A percentile compares a stretch with the other conserved stretches of the same genome.
phyloP scores from a whole-genome alignment of 805 yeast species.

The Cyberlindnera meyerae region DNA sequence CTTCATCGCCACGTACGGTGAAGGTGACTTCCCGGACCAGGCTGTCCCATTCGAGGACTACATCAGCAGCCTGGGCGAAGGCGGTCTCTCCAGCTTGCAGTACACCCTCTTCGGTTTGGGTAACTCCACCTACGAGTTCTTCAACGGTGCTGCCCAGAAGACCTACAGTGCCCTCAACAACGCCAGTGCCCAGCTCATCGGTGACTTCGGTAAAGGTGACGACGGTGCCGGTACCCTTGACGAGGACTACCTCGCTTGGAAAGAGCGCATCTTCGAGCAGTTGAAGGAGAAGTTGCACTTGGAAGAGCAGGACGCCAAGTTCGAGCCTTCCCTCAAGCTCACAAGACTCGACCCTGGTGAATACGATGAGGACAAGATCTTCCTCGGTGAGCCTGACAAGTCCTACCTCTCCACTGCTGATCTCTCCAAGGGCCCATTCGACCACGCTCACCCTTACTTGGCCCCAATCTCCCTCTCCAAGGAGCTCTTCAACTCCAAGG shows the following conservation, averaged over 20 bases:
- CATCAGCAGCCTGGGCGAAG: conserved; percentile 51
- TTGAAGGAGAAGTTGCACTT: conserved; percentile 60
- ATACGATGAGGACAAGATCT: conserved; percentile 41
- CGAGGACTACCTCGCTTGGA: conserved; percentile 93
- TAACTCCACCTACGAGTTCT: conserved; percentile 90
- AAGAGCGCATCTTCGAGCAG: conserved; percentile 64
- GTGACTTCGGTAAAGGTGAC: conserved; percentile 86
- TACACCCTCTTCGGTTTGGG: conserved; percentile 88
- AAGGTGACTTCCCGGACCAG: conserved; percentile 97
- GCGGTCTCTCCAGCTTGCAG: conserved; percentile 51
- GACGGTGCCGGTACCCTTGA: conserved; percentile 94
- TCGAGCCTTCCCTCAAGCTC: conserved; percentile 61
- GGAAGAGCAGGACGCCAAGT: conserved; percentile 74
- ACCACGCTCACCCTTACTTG: conserved; percentile 74
- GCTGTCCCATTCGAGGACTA: conserved; percentile 75
- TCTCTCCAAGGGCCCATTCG: conserved; percentile 65
- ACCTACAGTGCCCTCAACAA: conserved; percentile 43
- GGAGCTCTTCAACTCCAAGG: conserved; percentile 63
- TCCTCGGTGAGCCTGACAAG: conserved; percentile 72
- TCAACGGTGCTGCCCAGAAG: conserved; percentile 74
- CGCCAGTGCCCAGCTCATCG: conserved; percentile 71
- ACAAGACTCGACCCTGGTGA: conserved; percentile 35
- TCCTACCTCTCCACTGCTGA: conserved; percentile 32
- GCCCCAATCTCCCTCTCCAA: conserved; percentile 57
- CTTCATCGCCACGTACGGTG: conserved; percentile 92